phyloP scores from a whole-genome alignment of 495 filamentous ascomycete species.

The Geopyxis carbonaria region DNA sequence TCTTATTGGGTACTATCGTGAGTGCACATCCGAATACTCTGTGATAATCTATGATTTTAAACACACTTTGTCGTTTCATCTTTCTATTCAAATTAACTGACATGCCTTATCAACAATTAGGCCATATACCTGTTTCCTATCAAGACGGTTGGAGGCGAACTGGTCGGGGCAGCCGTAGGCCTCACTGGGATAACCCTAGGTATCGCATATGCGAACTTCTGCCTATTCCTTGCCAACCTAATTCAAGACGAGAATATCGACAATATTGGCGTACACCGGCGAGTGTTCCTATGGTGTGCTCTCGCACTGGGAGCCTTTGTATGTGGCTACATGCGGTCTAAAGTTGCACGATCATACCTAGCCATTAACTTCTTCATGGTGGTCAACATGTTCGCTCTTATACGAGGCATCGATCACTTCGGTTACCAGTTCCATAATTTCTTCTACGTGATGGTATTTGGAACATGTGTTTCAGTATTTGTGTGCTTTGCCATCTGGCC shows the following conservation, averaged over 20 bases:
- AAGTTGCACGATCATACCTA: conserved; percentile 18
- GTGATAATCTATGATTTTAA: not conserved
- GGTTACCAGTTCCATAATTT: conserved; percentile 13
- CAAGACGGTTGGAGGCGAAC: conserved; percentile 22
- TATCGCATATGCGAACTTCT: conserved; percentile 19
- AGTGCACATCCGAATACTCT: conserved; percentile 2
- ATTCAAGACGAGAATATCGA: conserved; percentile 8
- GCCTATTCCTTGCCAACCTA: conserved; percentile 13
- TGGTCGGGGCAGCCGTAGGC: conserved; percentile 16
- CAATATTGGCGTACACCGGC: conserved; percentile 11
- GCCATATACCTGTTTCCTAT: conserved; percentile 24
- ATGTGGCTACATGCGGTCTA: conserved; percentile 23
- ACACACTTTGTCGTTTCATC: no score
- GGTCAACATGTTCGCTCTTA: conserved; percentile 26
- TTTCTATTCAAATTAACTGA: not conserved
- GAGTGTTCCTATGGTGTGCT: conserved; percentile 15
- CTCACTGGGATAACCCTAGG: conserved; percentile 12
- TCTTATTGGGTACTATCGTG: conserved; percentile 22
- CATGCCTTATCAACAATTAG: no score
- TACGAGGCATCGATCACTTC: conserved; percentile 19
- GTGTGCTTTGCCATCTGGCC: conserved; percentile 18
- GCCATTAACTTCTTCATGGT: conserved; percentile 19
- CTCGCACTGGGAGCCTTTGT: conserved; percentile 10
- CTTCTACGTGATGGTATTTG: conserved; percentile 21
- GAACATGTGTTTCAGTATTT: conserved; percentile 16